These are phyloP conservation scores for Protomyces inouyei DNA, from an alignment of 1,139 yeast species.

Conservation along the genomic window DNA sequence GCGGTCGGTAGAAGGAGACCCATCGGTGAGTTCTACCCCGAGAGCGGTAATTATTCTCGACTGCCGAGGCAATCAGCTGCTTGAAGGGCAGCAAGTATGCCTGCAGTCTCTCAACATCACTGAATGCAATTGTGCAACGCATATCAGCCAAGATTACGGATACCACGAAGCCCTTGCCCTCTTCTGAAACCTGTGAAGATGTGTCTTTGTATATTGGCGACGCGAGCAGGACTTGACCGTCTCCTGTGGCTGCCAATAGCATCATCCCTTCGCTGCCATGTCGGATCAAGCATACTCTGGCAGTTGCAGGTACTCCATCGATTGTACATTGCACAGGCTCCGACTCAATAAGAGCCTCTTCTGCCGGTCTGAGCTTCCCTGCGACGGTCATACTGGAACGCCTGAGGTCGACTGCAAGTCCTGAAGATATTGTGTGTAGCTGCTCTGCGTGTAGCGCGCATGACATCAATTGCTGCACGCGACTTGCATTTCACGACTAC, in stretches of 20 bases:
- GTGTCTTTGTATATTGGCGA: background rate
- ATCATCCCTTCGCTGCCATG: background rate
- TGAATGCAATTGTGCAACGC: background rate
- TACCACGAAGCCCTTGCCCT: background rate
- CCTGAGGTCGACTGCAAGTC: too few relatives aligned
- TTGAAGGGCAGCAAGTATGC: slow-evolving; percentile 5
- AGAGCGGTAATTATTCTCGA: background rate
- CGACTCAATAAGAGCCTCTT: too few relatives aligned
- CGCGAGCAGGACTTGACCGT: background rate
- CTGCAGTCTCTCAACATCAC: background rate
- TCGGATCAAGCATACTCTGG: background rate
- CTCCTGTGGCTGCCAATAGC: background rate
- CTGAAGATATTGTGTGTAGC: too few relatives aligned
- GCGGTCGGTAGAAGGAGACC: background rate
- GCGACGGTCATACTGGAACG: too few relatives aligned
- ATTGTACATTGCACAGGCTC: too few relatives aligned
- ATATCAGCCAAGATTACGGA: background rate
- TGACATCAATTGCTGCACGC: too few relatives aligned
- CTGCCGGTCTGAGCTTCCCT: too few relatives aligned
- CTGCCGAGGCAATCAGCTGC: slow-evolving; percentile 3
- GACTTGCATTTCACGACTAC: too few relatives aligned
- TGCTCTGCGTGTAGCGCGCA: too few relatives aligned
- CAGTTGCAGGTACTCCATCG: background rate
- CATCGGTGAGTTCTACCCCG: slow-evolving; percentile 13
- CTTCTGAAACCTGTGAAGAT: background rate